Conservation (phyloP, 108 stramenopile genomes). For the Nitzschia putrida region DNA sequence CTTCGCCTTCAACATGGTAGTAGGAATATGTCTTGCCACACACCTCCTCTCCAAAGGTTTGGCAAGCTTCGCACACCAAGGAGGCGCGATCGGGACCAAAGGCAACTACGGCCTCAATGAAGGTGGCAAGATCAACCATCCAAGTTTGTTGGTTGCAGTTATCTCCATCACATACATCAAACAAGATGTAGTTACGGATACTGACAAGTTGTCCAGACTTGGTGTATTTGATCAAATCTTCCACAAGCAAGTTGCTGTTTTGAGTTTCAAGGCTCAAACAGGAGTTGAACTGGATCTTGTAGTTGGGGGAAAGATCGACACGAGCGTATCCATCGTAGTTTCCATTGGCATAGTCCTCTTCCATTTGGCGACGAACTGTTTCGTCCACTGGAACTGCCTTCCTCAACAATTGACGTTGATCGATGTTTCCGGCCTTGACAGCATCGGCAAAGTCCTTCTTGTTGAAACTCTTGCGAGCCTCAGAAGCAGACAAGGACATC, state of each 20-base stretch:
- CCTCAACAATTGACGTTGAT: slow-evolving; percentile 4
- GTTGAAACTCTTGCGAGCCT: slow-evolving; percentile 17
- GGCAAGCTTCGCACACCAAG: slow-evolving; percentile 14
- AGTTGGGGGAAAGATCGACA: slow-evolving; percentile 2
- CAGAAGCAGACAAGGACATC: slow-evolving; percentile 7
- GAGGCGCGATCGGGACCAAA: not conserved
- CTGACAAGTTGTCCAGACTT: slow-evolving; percentile 3
- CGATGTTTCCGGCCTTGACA: slow-evolving; percentile 1
- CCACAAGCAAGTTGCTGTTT: slow-evolving; percentile 25
- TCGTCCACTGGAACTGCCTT: slow-evolving; percentile 18
- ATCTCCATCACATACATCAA: slow-evolving; percentile 21
- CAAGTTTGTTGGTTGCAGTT: slow-evolving; percentile 20
- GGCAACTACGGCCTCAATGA: slow-evolving; percentile 13
- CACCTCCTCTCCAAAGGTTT: slow-evolving; percentile 15
- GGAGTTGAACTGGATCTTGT: slow-evolving; percentile 23
- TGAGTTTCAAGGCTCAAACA: slow-evolving; percentile 18
- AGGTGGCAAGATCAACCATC: slow-evolving; percentile 22
- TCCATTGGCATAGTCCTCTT: slow-evolving; percentile 2
- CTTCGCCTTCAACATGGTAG: slow-evolving; percentile 3
- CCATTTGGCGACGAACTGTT: not conserved
- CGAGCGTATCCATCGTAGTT: slow-evolving; percentile 7
- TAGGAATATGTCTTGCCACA: slow-evolving; percentile 19
- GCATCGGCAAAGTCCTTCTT: slow-evolving; percentile 10
- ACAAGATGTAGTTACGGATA: slow-evolving; percentile 22
- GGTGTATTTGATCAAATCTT: slow-evolving; percentile 9